A percentile compares a stretch with the other conserved stretches of the same genome.
These are phyloP conservation scores for Meyerozyma sp. DNA, from an alignment of 1,139 yeast species.

Conservation along the genomic window DNA sequence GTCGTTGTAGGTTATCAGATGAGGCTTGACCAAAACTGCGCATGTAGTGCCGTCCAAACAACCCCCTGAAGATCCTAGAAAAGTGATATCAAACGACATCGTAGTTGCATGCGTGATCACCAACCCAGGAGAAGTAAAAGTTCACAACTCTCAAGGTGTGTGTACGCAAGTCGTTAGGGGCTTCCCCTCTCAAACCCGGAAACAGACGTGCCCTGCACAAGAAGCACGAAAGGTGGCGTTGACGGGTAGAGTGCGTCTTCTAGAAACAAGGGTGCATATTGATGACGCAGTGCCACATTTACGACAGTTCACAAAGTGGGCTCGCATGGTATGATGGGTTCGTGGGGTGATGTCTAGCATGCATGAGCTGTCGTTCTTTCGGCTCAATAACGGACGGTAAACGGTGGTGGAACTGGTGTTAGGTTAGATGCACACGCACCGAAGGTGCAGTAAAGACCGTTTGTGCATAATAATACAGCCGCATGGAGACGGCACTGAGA, in stretches of 20 bases:
- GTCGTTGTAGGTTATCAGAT: constrained; percentile 29
- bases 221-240: not conserved
- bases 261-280: not conserved
- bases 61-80: constrained; percentile 76
- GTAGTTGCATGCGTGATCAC: not conserved
- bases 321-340: not conserved
- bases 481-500: too few relatives aligned
- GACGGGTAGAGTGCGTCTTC: not conserved
- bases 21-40: constrained; percentile 59
- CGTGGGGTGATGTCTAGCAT: too few relatives aligned
- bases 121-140: not conserved
- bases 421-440: too few relatives aligned
- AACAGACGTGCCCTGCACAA: not conserved
- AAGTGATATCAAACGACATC: constrained; percentile 44
- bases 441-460: too few relatives aligned
- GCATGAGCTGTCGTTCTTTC: too few relatives aligned
- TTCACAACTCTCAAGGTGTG: too few relatives aligned
- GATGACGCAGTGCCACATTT: not conserved
- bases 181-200: not conserved
- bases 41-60: constrained; percentile 68
- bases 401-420: too few relatives aligned
- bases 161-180: not conserved
- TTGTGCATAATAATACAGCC: too few relatives aligned
- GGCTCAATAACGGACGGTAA: too few relatives aligned
- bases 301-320: not conserved